Evolutionary conservation across 2,329 filamentous ascomycete genomes (phyloP).

Genomic region (Hypoxylon sp.): DNA sequence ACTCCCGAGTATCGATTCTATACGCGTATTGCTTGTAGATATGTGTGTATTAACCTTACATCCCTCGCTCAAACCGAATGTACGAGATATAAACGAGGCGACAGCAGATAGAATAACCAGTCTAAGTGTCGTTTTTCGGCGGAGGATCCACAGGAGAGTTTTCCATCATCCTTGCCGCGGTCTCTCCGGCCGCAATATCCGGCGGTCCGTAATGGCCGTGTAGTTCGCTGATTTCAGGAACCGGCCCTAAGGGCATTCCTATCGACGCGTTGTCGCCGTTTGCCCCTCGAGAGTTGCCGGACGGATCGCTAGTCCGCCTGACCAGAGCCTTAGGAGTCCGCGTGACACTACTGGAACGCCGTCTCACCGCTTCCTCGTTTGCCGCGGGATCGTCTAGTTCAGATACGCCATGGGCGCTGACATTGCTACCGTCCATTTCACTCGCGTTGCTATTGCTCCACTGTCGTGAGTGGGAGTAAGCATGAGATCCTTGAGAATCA

Average conservation of each 20-base stretch:
- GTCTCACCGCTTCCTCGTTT: conserved; percentile 55
- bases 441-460: conserved; percentile 64
- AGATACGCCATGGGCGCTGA: conserved; percentile 51
- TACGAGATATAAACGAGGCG: neutral
- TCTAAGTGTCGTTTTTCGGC: neutral
- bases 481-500: conserved; percentile 58
- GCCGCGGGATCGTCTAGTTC: conserved; percentile 58
- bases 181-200: conserved; percentile 61
- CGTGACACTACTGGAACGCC: conserved; percentile 51
- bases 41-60: neutral
- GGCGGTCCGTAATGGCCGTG: conserved; percentile 65
- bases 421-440: conserved; percentile 58
- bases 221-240: conserved; percentile 61
- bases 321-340: conserved; percentile 35
- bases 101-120: neutral
- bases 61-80: neutral
- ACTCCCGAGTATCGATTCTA: neutral
- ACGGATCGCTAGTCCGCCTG: conserved; percentile 46
- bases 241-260: conserved; percentile 53
- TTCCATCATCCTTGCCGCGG: conserved; percentile 47
- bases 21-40: neutral
- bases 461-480: conserved; percentile 60
- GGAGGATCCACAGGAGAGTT: conserved; percentile 31
- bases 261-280: conserved; percentile 40
- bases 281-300: conserved; percentile 32